Conservation (phyloP, 2,329 filamentous ascomycete genomes). For the Pseudodiploospora longispora region DNA sequence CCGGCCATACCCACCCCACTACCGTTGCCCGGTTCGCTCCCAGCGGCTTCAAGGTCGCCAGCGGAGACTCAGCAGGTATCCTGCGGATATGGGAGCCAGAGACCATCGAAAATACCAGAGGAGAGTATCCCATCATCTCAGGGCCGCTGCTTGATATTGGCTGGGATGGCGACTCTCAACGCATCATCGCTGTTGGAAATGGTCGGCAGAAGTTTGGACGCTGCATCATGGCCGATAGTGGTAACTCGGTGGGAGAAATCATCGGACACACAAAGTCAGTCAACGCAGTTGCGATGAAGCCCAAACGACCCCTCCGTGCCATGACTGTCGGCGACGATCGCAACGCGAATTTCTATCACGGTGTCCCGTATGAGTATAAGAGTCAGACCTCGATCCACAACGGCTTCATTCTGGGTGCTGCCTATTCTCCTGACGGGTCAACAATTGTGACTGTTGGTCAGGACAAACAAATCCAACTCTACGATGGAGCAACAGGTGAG, state of each 20-base stretch:
- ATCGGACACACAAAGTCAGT: constrained; percentile 83
- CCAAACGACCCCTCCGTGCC: constrained; percentile 83
- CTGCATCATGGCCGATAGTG: constrained; percentile 90
- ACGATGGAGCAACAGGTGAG: constrained; percentile 93
- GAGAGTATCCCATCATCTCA: constrained; percentile 90
- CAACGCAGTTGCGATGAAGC: constrained; percentile 83
- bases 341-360: constrained; percentile 85
- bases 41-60: constrained; percentile 90
- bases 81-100: constrained; percentile 92
- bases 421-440: constrained; percentile 82
- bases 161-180: constrained; percentile 95
- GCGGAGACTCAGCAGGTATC: constrained; percentile 74
- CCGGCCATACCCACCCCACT: constrained; percentile 77
- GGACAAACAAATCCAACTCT: constrained; percentile 88
- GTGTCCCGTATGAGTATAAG: constrained; percentile 93
- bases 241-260: constrained; percentile 92
- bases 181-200: constrained; percentile 91
- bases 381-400: constrained; percentile 74
- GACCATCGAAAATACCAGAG: constrained; percentile 76
- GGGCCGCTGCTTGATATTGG: constrained; percentile 93
- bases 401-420: constrained; percentile 80
- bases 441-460: constrained; percentile 80
- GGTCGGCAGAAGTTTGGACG: constrained; percentile 90
- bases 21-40: constrained; percentile 92
- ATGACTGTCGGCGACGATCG: constrained; percentile 88